phyloP scores from a whole-genome alignment of 164 flowering plant genomes.

The Warburgia ugandensis region DNA sequence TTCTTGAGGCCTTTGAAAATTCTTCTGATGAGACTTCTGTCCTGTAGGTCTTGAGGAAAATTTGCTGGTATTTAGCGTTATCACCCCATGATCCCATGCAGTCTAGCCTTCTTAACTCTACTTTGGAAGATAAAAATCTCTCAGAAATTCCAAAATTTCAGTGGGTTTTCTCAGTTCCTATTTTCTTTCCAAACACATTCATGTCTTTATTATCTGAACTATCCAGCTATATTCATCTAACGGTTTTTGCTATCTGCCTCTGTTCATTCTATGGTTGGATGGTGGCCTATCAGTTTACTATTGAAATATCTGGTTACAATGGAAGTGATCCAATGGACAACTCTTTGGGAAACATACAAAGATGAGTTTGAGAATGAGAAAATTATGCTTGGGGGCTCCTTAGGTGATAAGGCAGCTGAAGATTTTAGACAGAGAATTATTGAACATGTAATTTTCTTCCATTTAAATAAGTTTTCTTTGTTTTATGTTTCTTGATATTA shows the following conservation, averaged over 20 bases:
- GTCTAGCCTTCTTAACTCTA: slow-evolving; percentile 85
- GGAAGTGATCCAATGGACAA: slow-evolving; percentile 97
- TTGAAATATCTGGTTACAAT: slow-evolving; percentile 85
- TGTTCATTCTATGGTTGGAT: too few species aligned
- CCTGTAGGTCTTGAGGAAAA: slow-evolving; percentile 71
- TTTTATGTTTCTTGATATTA: background rate
- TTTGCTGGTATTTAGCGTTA: slow-evolving; percentile 84
- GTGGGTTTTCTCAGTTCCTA: slow-evolving; percentile 21
- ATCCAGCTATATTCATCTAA: too few species aligned
- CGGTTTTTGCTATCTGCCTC: too few species aligned
- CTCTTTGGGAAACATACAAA: slow-evolving; percentile 65
- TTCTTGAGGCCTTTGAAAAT: slow-evolving; percentile 1
- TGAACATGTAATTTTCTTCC: slow-evolving; percentile 62
- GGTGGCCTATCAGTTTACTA: slow-evolving; percentile 40
- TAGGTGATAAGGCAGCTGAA: slow-evolving; percentile 86
- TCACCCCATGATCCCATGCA: slow-evolving; percentile 97
- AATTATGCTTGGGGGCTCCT: slow-evolving; percentile 73
- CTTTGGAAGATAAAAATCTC: slow-evolving; percentile 89
- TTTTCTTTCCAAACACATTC: too few species aligned
- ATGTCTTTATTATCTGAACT: too few species aligned
- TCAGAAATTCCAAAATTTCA: slow-evolving; percentile 78
- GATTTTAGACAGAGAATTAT: slow-evolving; percentile 84
- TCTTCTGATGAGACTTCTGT: background rate
- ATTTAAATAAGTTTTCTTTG: background rate
- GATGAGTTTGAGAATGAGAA: slow-evolving; percentile 85